These are phyloP conservation scores for Pseudoturritis turrita DNA, from an alignment of 345 rosid genomes.

Conservation along the genomic window DNA sequence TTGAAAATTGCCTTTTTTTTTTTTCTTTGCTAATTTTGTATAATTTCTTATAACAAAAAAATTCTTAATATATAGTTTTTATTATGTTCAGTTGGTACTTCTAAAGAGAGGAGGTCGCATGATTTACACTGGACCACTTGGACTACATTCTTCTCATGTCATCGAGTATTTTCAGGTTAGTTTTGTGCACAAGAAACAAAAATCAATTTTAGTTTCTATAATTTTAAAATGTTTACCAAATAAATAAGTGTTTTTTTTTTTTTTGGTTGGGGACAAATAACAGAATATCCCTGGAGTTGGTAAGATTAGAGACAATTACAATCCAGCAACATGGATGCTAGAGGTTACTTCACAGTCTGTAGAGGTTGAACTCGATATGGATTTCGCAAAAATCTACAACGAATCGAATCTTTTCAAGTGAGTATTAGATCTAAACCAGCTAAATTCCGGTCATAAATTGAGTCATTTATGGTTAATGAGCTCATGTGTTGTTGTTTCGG, in stretches of 20 bases:
- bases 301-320: slow-evolving; percentile 55
- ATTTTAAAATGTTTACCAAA: too few species aligned
- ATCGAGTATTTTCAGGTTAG: slow-evolving; percentile 71
- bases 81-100: slow-evolving; percentile 49
- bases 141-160: slow-evolving; percentile 50
- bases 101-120: slow-evolving; percentile 67
- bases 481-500: background rate
- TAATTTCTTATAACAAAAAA: background rate
- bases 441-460: background rate
- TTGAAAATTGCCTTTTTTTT: too few species aligned
- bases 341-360: slow-evolving; percentile 58
- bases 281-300: slow-evolving; percentile 56
- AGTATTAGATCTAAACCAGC: slow-evolving; percentile 15
- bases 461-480: background rate
- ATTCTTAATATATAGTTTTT: background rate
- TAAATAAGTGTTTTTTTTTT: background rate
- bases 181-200: slow-evolving; percentile 3
- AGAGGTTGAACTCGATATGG: slow-evolving; percentile 57
- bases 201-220: background rate
- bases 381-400: slow-evolving; percentile 51
- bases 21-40: too few species aligned
- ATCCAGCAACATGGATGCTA: slow-evolving; percentile 88
- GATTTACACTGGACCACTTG: slow-evolving; percentile 69
- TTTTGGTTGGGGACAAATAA: background rate
- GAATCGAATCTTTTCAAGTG: slow-evolving; percentile 48